Base-by-base conservation (phyloP, 345 rosid genomes). In the Syzygium aqueum region DNA sequence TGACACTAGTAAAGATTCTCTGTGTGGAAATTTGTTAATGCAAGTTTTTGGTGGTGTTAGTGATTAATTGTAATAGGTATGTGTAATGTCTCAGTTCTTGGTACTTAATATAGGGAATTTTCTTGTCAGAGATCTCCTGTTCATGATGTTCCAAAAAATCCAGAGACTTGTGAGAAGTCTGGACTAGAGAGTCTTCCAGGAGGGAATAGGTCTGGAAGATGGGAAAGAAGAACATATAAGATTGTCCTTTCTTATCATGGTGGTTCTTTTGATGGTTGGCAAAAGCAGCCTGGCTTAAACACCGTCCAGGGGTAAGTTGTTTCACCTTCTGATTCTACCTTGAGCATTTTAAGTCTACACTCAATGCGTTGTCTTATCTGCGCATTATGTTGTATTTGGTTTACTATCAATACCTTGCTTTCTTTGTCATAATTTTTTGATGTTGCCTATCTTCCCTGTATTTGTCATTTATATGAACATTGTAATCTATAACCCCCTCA, bases 241-340 rank as follows among this genome's bases (percentile, higher is more conserved):
- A 95, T 97, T 85, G 87, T 92, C 87, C 88, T 97, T 89, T 96
- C 99, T 5, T 97, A 96, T 86, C 93, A 93, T 84, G 99, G 99
- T 46, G 89, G 87, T 86, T 94, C 98, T 23, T 97, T 97, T 88
- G 99, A 96, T 91, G 99, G 99, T 86, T 97, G 99, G 99, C 99
- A 96, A 91, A 96, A 93, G 85, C 98, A 97, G 90, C 99, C 98
- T 52, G 95, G 91, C 28, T 87, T 97, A 85, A 93, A 93, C 92
- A 96, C 99, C 50, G 99, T 96, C 84, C 99, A 97, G 84, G 92
- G 95, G 98, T 95, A 89, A 88, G 89, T 86, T 88, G 87, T 84
- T 77, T 86, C 84, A 83, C 59, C 84, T 13, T 78, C 49, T 53
- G 85, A 22, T n/a, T 78, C 51, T 8, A 86, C 27, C 82, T 89